Evolutionary conservation across 2,329 filamentous ascomycete genomes (phyloP), one percentile per base, ranked within the genome.

Genomic region (Calonectria fujianensis): DNA sequence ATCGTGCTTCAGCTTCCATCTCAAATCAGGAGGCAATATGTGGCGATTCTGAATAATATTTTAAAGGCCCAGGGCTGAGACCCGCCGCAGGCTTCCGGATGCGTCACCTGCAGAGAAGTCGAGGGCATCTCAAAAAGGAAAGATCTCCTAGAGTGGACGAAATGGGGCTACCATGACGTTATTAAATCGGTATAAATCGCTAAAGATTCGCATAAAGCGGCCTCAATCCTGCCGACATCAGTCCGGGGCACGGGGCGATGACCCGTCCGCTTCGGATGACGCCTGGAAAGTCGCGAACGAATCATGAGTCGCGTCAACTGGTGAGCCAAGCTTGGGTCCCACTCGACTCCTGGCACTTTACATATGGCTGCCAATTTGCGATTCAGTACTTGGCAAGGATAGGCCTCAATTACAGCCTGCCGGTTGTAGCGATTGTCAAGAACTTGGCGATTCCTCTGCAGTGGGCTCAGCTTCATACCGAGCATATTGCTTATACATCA

Each of bases 91-190:
- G 57, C 37, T 37, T 63, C 57, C 37, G 39, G n/a, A 41, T 63
- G 31, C 24, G 57, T 63, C 57, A 45, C 24, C 35, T 61, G 9
- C 8, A 48, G 5, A 39, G 35, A 13, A 37, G 31, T 29, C 37
- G 14, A 63, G 37, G 7, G 41, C 24, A 2, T 41, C 57, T 29
- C 2, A 63, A 63, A 41, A 4, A 1, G 57, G 11, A 41, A 63
- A 41, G n/a, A 16, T 41, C 7, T 13, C 52, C 29, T 20, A 20
- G 52, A n/a, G 20, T 5, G 4, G 14, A 41, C 37, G n/a, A 39
- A 41, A 63, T 63, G 57, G 57, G 57, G 57, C 57, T 63, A 29
- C 57, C 57, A 63, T 63, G 57, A 63, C 57, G 57, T 63, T 63
- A 39, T 41, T 24, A 16, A 63, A 41, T 41, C 57, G 57, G 37